Evolutionary conservation across 306 rosid species (phyloP).

Genomic region (Begonia peltatifolia): DNA sequence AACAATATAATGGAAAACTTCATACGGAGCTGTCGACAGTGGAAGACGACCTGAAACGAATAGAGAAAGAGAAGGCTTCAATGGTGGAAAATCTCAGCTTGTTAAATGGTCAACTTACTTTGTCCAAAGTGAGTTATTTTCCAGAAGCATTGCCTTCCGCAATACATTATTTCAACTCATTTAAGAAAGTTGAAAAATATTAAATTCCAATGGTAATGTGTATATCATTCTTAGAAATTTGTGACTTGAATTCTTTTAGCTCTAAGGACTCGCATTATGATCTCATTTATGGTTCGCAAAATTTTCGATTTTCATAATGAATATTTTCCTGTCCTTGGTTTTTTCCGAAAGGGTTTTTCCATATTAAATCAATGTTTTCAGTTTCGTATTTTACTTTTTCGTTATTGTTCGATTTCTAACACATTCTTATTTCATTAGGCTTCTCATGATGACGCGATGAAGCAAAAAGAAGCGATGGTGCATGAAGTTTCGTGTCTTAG

Average conservation of each 20-base stretch:
- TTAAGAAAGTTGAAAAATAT: too few species aligned
- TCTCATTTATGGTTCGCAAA: too few species aligned
- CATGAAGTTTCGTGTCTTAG: slow-evolving; percentile 55
- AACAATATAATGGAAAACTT: slow-evolving; percentile 87
- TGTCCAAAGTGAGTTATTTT: slow-evolving; percentile 60
- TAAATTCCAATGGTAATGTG: too few species aligned
- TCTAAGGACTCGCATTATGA: too few species aligned
- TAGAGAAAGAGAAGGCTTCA: slow-evolving; percentile 75
- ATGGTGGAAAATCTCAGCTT: slow-evolving; percentile 61
- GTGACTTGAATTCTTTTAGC: too few species aligned
- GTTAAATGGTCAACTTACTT: slow-evolving; percentile 71
- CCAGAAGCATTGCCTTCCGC: neutral
- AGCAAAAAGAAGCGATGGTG: slow-evolving; percentile 70
- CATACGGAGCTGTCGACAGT: slow-evolving; percentile 82
- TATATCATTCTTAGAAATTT: too few species aligned
- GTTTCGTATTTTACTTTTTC: too few species aligned
- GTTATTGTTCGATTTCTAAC: neutral
- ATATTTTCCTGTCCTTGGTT: neutral
- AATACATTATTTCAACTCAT: too few species aligned
- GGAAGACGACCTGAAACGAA: slow-evolving; percentile 73
- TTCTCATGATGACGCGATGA: slow-evolving; percentile 86
- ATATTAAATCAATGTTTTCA: neutral
- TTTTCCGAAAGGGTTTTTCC: neutral
- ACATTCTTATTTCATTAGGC: slow-evolving; percentile 18
- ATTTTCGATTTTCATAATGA: too few species aligned